These are phyloP conservation scores for Nidula niveotomentosa DNA, from an alignment of 1,284 basidiomycete species.

Conservation along the genomic window DNA sequence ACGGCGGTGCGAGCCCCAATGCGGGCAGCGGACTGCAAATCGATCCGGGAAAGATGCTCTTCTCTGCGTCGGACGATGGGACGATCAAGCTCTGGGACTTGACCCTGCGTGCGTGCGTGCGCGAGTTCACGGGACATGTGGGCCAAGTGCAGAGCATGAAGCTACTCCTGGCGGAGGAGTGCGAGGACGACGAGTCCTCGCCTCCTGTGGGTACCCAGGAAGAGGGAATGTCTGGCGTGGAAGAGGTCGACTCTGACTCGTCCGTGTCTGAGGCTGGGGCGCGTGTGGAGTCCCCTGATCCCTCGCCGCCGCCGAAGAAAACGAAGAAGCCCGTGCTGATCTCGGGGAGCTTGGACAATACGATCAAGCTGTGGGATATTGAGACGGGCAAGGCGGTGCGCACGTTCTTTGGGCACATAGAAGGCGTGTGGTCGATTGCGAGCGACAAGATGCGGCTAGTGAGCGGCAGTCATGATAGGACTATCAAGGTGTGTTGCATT, in stretches of 20 bases:
- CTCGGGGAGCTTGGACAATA: slow-evolving; percentile 94
- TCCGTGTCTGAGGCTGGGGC: too few relatives aligned
- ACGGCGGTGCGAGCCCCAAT: slow-evolving; percentile 20
- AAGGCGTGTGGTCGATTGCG: slow-evolving; percentile 96
- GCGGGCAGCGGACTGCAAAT: slow-evolving; percentile 43
- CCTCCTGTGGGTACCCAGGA: slow-evolving; percentile 1
- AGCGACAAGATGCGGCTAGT: slow-evolving; percentile 92
- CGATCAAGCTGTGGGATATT: slow-evolving; percentile 96
- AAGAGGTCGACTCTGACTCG: slow-evolving; percentile 8
- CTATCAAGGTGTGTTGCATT: slow-evolving; percentile 71
- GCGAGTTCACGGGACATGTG: slow-evolving; percentile 88
- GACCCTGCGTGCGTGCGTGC: slow-evolving; percentile 75
- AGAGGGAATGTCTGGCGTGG: slow-evolving; percentile 15
- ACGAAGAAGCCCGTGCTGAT: slow-evolving; percentile 79
- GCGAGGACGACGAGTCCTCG: slow-evolving; percentile 38
- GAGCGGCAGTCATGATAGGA: slow-evolving; percentile 90
- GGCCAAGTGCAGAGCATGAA: slow-evolving; percentile 94
- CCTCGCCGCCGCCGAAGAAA: slow-evolving; percentile 19
- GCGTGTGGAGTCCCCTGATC: too few relatives aligned
- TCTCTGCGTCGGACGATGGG: slow-evolving; percentile 95
- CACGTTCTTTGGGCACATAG: slow-evolving; percentile 96
- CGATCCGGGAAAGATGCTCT: slow-evolving; percentile 88
- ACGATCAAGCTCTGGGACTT: slow-evolving; percentile 96
- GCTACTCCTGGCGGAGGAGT: slow-evolving; percentile 66
- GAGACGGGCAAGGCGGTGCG: slow-evolving; percentile 78